Evolutionary conservation across 139 green algal genomes (phyloP), one percentile per base, ranked within the genome.

Genomic region (Diplosphaera chodatii): DNA sequence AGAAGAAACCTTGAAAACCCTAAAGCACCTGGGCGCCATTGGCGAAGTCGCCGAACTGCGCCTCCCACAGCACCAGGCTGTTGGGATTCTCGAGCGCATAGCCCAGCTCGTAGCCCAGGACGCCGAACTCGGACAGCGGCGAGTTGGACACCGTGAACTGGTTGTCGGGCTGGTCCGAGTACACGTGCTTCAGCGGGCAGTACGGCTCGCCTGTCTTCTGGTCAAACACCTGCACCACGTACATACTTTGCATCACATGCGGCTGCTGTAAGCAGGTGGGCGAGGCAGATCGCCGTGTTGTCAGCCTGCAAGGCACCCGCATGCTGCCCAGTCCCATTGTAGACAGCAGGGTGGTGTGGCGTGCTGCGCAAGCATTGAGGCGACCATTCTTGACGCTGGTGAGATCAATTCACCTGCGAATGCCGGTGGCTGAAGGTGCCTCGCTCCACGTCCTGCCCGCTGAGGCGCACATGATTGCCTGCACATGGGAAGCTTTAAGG

Each of bases 1-100:
- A n/a, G n/a, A n/a, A n/a, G n/a, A n/a, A n/a, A n/a, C n/a, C n/a
- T n/a, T n/a, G n/a, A n/a, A n/a, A n/a, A n/a, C n/a, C n/a, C n/a
- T n/a, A n/a, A n/a, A n/a, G n/a, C n/a, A 88, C 85, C 85, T 95
- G 90, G 8, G 92, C 95, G 1, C 89, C 88, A 81, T 99, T 99
- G 41, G 95, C 90, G 86, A 99, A 99, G 86, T 99, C 95, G 2
- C 95, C 94, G 73, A 98, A 98, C 84, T 98, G 92, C 34, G 92
- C 92, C 83, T 97, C 93, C 93, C 93, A 98, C 56, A 97, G 85
- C 63, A 98, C 89, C 59, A 99, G 84, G 48, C 82, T 88, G 84
- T 99, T 98, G 70, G 95, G 95, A 82, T 92, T 93, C 81, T 98
- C 95, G 83, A 99, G 90, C 20, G 77, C 87, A 86, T 99, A 99